phyloP scores from a whole-genome alignment of 495 filamentous ascomycete genomes.

The Penicillium herquei region DNA sequence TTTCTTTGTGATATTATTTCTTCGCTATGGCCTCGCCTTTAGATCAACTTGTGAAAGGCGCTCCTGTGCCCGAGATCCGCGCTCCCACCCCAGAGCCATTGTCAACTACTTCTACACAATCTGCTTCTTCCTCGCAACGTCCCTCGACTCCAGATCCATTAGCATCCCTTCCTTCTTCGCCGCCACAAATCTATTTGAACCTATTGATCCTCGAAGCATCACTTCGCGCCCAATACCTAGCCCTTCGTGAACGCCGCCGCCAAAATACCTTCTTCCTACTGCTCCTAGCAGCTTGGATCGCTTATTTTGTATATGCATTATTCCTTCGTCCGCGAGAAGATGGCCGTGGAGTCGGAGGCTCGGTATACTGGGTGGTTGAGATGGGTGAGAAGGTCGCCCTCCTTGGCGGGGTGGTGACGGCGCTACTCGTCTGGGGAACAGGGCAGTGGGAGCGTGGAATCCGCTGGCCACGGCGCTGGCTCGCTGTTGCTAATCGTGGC shows the following conservation, averaged over 20 bases:
- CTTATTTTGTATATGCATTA: constrained; percentile 79
- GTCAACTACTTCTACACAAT: constrained; percentile 28
- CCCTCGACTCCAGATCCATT: constrained; percentile 65
- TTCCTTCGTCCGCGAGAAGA: constrained; percentile 90
- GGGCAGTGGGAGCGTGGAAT: constrained; percentile 95
- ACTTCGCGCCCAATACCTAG: constrained; percentile 87
- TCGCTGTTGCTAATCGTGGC: constrained; percentile 82
- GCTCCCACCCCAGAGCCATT: constrained; percentile 40
- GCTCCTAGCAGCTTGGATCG: constrained; percentile 73
- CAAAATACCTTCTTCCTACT: constrained; percentile 95
- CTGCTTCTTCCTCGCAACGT: constrained; percentile 37
- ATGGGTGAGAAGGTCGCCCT: constrained; percentile 83
- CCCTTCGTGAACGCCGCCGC: constrained; percentile 79
- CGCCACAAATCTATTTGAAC: constrained; percentile 98
- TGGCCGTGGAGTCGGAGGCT: constrained; percentile 84
- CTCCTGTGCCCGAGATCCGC: constrained; percentile 53
- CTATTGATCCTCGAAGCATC: constrained; percentile 95
- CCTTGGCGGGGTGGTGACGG: constrained; percentile 80
- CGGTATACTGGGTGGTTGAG: constrained; percentile 93
- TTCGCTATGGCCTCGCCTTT: constrained; percentile 57
- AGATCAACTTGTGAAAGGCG: constrained; percentile 87
- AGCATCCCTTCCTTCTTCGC: constrained; percentile 79
- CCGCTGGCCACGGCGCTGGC: constrained; percentile 90
- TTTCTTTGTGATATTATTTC: constrained; percentile 2
- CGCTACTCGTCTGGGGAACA: constrained; percentile 82